phyloP scores from a whole-genome alignment of 345 rosid genomes.

The Euphorbia peplus region DNA sequence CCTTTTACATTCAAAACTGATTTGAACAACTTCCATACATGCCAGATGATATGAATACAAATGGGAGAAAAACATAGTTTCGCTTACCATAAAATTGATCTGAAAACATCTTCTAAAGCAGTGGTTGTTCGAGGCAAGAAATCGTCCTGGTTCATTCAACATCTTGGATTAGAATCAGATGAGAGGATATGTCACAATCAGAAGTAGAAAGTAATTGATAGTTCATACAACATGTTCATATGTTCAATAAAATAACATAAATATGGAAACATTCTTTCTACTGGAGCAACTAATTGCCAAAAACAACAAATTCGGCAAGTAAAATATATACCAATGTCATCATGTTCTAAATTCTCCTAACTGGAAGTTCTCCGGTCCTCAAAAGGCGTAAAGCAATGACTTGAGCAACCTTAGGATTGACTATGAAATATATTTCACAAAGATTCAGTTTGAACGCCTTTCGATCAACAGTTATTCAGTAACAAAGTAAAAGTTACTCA shows the following conservation, averaged over 20 bases:
- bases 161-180: constrained; percentile 29
- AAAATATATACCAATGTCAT: background rate
- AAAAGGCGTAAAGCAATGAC: background rate
- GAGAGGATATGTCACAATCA: constrained; percentile 3
- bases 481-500: background rate
- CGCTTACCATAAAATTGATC: constrained; percentile 81
- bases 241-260: background rate
- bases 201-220: background rate
- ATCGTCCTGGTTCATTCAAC: constrained; percentile 66
- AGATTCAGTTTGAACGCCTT: background rate
- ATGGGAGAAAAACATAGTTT: constrained; percentile 39
- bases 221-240: background rate
- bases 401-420: background rate
- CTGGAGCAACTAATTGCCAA: background rate
- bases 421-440: background rate
- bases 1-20: background rate
- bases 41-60: constrained; percentile 6
- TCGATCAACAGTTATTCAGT: background rate
- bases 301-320: background rate
- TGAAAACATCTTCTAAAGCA: constrained; percentile 75
- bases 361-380: background rate
- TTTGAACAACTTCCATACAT: background rate
- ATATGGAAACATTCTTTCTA: background rate
- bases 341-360: background rate
- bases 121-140: constrained; percentile 90